Conservation (phyloP, 129 eudicot genomes). For the Apium graveolens region DNA sequence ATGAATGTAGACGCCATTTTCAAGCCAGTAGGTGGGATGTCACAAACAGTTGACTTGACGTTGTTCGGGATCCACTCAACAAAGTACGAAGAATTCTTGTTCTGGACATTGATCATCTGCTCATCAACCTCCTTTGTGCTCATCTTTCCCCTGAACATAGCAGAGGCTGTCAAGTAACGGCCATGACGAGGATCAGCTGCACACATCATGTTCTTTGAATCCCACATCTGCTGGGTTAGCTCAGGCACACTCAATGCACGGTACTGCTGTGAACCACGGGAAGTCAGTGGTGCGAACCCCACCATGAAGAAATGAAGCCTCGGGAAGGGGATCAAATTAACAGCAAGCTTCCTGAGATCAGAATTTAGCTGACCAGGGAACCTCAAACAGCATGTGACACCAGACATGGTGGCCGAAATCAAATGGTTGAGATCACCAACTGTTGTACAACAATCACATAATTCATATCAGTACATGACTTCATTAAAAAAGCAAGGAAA, state of each 20-base stretch:
- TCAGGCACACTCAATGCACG: conserved; percentile 28
- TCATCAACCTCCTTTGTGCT: conserved; percentile 27
- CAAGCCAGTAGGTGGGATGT: conserved; percentile 20
- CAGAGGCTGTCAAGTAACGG: conserved; percentile 23
- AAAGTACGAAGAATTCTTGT: conserved; percentile 27
- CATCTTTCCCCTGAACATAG: conserved; percentile 27
- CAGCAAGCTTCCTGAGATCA: conserved; percentile 78
- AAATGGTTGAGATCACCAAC: conserved; percentile 81
- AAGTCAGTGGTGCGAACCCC: conserved; percentile 52
- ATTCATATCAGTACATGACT: not conserved
- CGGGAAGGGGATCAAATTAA: conserved; percentile 71
- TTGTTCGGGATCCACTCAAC: conserved; percentile 30
- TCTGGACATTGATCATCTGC: conserved; percentile 24
- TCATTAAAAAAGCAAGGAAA: not conserved
- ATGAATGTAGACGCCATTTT: conserved; percentile 1
- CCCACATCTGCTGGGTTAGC: conserved; percentile 40
- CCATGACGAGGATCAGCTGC: conserved; percentile 35
- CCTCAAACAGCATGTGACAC: conserved; percentile 76
- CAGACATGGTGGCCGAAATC: conserved; percentile 78
- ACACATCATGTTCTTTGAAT: conserved; percentile 37
- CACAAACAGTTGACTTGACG: conserved; percentile 24
- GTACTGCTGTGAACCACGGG: conserved; percentile 30
- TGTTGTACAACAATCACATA: conserved; percentile 18
- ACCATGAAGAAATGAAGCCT: conserved; percentile 90
- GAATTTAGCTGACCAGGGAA: conserved; percentile 83